Conservation (phyloP, 2,329 filamentous ascomycete genomes). For the Trichoderma endophyticum region DNA sequence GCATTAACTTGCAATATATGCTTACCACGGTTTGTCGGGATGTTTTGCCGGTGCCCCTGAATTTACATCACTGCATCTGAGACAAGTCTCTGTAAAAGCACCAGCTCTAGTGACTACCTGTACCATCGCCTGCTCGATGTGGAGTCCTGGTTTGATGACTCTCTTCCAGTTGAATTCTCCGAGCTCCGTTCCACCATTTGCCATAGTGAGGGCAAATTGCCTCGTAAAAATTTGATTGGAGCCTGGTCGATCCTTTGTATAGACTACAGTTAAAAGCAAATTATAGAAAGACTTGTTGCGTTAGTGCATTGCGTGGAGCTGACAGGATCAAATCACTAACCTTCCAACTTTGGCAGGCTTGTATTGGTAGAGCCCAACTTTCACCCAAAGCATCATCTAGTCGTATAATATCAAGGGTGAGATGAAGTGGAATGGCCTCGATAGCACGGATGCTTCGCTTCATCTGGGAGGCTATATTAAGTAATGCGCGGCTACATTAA, state of each 20-base stretch:
- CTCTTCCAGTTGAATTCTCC: neutral
- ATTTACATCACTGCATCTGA: neutral
- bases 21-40: neutral
- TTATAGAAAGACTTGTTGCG: too few relatives aligned
- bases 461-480: neutral
- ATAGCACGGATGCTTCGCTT: neutral
- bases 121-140: neutral
- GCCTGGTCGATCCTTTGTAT: too few relatives aligned
- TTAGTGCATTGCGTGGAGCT: too few relatives aligned
- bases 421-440: neutral
- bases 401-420: neutral
- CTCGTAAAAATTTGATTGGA: too few relatives aligned
- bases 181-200: neutral
- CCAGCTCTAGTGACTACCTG: neutral
- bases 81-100: neutral
- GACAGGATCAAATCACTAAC: neutral
- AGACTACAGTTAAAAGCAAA: too few relatives aligned
- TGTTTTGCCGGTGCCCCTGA: neutral
- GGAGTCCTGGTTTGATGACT: neutral
- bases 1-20: neutral
- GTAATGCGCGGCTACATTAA: neutral
- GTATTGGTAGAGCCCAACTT: neutral
- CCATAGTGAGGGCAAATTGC: neutral
- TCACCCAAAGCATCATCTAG: neutral
- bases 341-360: neutral